Conservation (phyloP, 805 yeast species). For the Jamesozyma spencerorum region DNA sequence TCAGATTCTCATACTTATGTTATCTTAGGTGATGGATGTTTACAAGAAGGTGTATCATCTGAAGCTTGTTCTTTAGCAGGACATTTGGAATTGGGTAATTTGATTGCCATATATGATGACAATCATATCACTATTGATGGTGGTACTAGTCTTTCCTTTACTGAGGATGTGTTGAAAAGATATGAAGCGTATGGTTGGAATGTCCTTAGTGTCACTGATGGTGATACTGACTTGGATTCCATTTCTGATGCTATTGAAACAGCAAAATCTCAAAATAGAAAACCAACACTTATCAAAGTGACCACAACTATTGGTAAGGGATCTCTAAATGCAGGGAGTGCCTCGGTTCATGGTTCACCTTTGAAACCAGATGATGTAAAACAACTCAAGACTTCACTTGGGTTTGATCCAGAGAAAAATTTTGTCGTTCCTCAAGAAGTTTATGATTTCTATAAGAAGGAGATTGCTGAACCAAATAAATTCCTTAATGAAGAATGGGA, state of each 20-base stretch:
- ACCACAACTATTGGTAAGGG: slow-evolving; percentile 93
- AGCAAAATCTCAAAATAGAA: slow-evolving; percentile 32
- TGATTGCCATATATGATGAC: slow-evolving; percentile 93
- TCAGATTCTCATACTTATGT: slow-evolving; percentile 69
- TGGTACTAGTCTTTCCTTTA: slow-evolving; percentile 77
- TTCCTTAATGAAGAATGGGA: slow-evolving; percentile 71
- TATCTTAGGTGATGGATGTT: slow-evolving; percentile 94
- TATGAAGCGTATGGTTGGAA: slow-evolving; percentile 95
- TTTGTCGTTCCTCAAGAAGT: slow-evolving; percentile 81
- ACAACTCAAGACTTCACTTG: slow-evolving; percentile 73
- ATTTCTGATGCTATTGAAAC: slow-evolving; percentile 60
- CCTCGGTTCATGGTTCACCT: slow-evolving; percentile 93
- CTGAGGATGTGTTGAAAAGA: slow-evolving; percentile 82
- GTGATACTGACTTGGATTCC: slow-evolving; percentile 67
- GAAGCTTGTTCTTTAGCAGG: slow-evolving; percentile 96
- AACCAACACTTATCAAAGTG: slow-evolving; percentile 85
- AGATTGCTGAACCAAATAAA: slow-evolving; percentile 52
- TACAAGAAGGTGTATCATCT: slow-evolving; percentile 95
- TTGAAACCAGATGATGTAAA: slow-evolving; percentile 85
- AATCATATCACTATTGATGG: slow-evolving; percentile 97
- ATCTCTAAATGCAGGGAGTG: slow-evolving; percentile 74
- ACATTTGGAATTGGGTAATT: slow-evolving; percentile 84
- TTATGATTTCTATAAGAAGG: slow-evolving; percentile 50
- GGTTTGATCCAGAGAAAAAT: slow-evolving; percentile 76
- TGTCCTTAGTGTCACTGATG: slow-evolving; percentile 64